These are phyloP conservation scores for Fusarium sp. DNA, from an alignment of 2,329 filamentous ascomycete species.

Conservation along the genomic window DNA sequence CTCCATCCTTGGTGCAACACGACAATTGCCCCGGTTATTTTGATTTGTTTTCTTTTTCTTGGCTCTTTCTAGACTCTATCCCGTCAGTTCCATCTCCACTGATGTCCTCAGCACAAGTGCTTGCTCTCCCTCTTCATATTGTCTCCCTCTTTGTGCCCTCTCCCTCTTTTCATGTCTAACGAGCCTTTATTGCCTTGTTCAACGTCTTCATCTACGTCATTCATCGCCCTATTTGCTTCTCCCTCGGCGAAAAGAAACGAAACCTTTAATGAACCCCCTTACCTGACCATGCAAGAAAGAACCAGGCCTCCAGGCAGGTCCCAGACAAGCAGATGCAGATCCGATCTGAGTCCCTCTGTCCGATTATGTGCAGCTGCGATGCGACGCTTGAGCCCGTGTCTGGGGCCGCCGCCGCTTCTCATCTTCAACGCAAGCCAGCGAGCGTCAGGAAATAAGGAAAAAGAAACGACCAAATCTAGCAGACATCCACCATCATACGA, in stretches of 20 bases:
- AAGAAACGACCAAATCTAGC: slow-evolving; percentile 3
- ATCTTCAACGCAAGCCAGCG: slow-evolving; percentile 1
- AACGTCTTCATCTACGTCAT: slow-evolving; percentile 14
- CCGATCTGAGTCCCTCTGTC: slow-evolving; percentile 25
- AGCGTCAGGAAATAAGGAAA: slow-evolving; percentile 2
- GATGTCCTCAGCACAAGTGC: not conserved
- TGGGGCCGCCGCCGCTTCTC: not conserved
- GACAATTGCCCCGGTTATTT: not conserved
- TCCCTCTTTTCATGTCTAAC: slow-evolving; percentile 15
- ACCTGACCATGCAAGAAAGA: slow-evolving; percentile 27
- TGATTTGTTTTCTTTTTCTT: not conserved
- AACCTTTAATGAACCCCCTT: slow-evolving; percentile 34
- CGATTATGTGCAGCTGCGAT: slow-evolving; percentile 14
- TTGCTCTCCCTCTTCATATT: slow-evolving; percentile 1
- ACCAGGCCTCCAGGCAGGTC: slow-evolving; percentile 3
- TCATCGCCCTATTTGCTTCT: slow-evolving; percentile 15
- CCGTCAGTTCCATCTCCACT: slow-evolving; percentile 1
- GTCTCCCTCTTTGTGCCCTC: not conserved
- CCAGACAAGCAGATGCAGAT: slow-evolving; percentile 32
- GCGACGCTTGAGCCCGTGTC: not conserved
- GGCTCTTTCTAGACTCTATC: slow-evolving; percentile 7
- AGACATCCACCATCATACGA: slow-evolving; percentile 37
- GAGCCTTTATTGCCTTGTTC: slow-evolving; percentile 13
- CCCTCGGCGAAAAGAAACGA: slow-evolving; percentile 29
- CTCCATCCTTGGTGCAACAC: not conserved